Conservation (phyloP, 2,329 filamentous ascomycete genomes). For the Verticillium dahliae region DNA sequence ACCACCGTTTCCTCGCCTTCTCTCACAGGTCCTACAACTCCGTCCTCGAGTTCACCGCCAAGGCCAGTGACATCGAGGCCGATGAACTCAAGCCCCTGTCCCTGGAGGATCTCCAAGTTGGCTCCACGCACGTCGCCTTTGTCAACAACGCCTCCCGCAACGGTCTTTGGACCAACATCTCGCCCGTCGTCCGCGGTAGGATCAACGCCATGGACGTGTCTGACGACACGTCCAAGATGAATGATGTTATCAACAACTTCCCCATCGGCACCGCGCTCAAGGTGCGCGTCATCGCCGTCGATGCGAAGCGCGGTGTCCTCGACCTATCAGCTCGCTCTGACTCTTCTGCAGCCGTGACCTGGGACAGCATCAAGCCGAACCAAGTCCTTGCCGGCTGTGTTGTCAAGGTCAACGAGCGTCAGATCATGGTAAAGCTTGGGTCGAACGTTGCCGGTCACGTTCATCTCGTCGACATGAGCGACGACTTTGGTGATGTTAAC, state of each 20-base stretch:
- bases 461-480: slow-evolving; percentile 73
- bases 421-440: slow-evolving; percentile 79
- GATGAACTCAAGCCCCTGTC: slow-evolving; percentile 46
- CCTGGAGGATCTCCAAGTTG: slow-evolving; percentile 65
- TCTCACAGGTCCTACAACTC: slow-evolving; percentile 76
- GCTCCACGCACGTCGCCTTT: slow-evolving; percentile 70
- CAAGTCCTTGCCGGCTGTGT: slow-evolving; percentile 79
- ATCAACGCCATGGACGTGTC: slow-evolving; percentile 79
- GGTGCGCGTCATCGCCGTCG: slow-evolving; percentile 70
- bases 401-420: slow-evolving; percentile 77
- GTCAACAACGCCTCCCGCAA: slow-evolving; percentile 82
- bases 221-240: slow-evolving; percentile 74
- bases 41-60: slow-evolving; percentile 82
- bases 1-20: slow-evolving; percentile 86
- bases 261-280: slow-evolving; percentile 84
- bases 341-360: slow-evolving; percentile 51
- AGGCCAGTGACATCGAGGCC: slow-evolving; percentile 56
- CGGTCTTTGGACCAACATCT: slow-evolving; percentile 84
- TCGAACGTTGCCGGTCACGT: slow-evolving; percentile 74
- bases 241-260: slow-evolving; percentile 72
- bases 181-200: slow-evolving; percentile 79
- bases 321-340: slow-evolving; percentile 76
- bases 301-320: slow-evolving; percentile 66
- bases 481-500: slow-evolving; percentile 79
- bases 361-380: slow-evolving; percentile 67